Percentiles rank a stretch among this genome's conserved stretches.
These are phyloP conservation scores for Epichloe elymi DNA, from an alignment of 2,329 filamentous ascomycete genomes.

Conservation along the genomic window DNA sequence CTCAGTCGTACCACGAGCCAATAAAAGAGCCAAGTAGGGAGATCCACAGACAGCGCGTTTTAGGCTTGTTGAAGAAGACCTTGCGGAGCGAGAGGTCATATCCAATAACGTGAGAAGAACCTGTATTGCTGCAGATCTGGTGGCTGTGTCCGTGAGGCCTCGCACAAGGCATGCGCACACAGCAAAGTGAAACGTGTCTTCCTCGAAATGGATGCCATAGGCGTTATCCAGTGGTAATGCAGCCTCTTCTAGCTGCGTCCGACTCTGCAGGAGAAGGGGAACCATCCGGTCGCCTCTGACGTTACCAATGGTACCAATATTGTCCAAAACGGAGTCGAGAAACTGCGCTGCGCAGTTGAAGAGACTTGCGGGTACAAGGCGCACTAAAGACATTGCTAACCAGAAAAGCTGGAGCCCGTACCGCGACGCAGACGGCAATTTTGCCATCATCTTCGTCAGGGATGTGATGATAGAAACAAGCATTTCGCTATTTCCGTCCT, in stretches of 20 bases:
- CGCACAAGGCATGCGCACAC: slow-evolving; percentile 51
- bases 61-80: background rate
- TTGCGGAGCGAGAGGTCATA: slow-evolving; percentile 16
- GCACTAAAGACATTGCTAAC: slow-evolving; percentile 53
- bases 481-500: slow-evolving; percentile 54
- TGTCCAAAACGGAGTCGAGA: slow-evolving; percentile 49
- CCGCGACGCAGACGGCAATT: slow-evolving; percentile 51
- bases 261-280: slow-evolving; percentile 45
- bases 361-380: slow-evolving; percentile 46
- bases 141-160: slow-evolving; percentile 49
- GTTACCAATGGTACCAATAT: slow-evolving; percentile 48
- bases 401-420: slow-evolving; percentile 59
- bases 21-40: slow-evolving; percentile 48
- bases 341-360: slow-evolving; percentile 56
- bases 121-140: slow-evolving; percentile 43
- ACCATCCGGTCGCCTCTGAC: slow-evolving; percentile 47
- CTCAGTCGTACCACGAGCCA: slow-evolving; percentile 39
- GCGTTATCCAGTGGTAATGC: slow-evolving; percentile 48
- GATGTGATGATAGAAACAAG: slow-evolving; percentile 54
- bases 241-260: slow-evolving; percentile 47
- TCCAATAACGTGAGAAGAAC: slow-evolving; percentile 48
- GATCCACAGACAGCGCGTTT: slow-evolving; percentile 22
- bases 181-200: slow-evolving; percentile 54
- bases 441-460: slow-evolving; percentile 58
- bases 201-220: slow-evolving; percentile 51